A percentile compares a stretch with the other conserved stretches of the same genome.
These are phyloP conservation scores for Fibroporia radiculosa DNA, from an alignment of 768 basidiomycete species.

Conservation along the genomic window DNA sequence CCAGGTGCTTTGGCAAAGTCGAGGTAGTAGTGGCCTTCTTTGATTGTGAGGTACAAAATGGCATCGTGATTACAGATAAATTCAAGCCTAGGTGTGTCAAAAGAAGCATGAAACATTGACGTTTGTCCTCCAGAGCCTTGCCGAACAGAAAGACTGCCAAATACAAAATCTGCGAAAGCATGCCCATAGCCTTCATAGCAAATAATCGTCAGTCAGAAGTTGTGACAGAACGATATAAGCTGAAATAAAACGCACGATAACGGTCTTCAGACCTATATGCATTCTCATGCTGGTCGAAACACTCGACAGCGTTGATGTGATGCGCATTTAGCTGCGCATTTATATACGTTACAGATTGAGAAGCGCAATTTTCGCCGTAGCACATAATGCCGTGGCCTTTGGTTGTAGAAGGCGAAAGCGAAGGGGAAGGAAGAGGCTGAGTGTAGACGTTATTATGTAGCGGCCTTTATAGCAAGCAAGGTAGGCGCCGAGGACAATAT, in stretches of 20 bases:
- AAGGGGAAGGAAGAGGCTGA: no score
- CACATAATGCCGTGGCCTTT: constrained; percentile 11
- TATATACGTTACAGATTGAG: constrained; percentile 12
- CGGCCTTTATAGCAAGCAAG: no score
- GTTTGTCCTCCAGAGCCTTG: not conserved
- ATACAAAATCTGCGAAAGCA: constrained; percentile 11
- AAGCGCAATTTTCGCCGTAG: constrained; percentile 15
- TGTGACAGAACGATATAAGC: not conserved
- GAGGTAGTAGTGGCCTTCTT: constrained; percentile 18
- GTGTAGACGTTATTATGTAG: no score
- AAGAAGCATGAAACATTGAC: constrained; percentile 14
- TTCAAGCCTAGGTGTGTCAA: constrained; percentile 16
- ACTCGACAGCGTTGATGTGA: constrained; percentile 12
- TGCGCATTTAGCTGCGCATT: constrained; percentile 15
- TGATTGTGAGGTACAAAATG: constrained; percentile 16
- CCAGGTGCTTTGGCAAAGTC: constrained; percentile 9
- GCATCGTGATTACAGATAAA: constrained; percentile 27
- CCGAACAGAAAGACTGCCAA: constrained; percentile 8
- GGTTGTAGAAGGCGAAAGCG: no score
- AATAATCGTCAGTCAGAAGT: no score
- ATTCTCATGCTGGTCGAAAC: constrained; percentile 9
- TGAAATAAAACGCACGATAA: constrained; percentile 8
- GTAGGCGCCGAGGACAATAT: no score
- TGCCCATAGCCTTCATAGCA: constrained; percentile 7
- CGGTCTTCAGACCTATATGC: constrained; percentile 6